Base-by-base conservation (phyloP, 257 asterid genomes). In the Striga asiatica region DNA sequence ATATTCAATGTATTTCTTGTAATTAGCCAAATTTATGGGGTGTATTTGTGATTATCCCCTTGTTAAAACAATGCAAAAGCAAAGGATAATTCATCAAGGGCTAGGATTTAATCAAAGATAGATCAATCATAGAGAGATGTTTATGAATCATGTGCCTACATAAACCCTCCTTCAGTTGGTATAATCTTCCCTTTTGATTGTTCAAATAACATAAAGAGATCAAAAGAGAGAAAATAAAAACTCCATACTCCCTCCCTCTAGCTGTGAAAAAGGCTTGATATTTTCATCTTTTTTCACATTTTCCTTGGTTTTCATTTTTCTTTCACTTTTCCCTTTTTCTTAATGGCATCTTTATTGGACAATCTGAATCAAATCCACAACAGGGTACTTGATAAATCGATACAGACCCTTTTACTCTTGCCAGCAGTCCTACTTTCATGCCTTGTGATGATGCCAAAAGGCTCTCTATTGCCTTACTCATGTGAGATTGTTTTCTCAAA, bases 321-420 rank as follows among this genome's bases (percentile, higher is more conserved):
- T n/a, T n/a, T n/a, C n/a, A n/a, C n/a, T n/a, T n/a, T n/a, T n/a
- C n/a, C n/a, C n/a, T n/a, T n/a, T n/a, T n/a, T n/a, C n/a, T n/a
- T 29, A 53, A 69, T 77, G 84, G 69, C 71, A 20, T 29, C 70
- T 23, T 55, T 81, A 45, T 67, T 67, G 11, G 71, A 70, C 8
- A 71, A 71, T 32, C 21, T 68, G 31, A 39, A 67, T 12, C 56
- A 66, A 9, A 78, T 65, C 35, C 77, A 60, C 4, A 71, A 22
- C 50, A 66, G 68, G 55, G 9, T 62, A 11, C 5, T 80, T 1
- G 71, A 62, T 35, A 61, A 27, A 1, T 61, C 65, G n/a, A 10
- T 68, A 4, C 68, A 70, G 34, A 70, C 61, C 41, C 16, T 85
- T 28, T 54, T 78, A 2, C 76, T 82, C 21, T 24, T 85, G 11